Conservation (phyloP, 1,284 basidiomycete genomes). For the Malassezia sympodialis region DNA sequence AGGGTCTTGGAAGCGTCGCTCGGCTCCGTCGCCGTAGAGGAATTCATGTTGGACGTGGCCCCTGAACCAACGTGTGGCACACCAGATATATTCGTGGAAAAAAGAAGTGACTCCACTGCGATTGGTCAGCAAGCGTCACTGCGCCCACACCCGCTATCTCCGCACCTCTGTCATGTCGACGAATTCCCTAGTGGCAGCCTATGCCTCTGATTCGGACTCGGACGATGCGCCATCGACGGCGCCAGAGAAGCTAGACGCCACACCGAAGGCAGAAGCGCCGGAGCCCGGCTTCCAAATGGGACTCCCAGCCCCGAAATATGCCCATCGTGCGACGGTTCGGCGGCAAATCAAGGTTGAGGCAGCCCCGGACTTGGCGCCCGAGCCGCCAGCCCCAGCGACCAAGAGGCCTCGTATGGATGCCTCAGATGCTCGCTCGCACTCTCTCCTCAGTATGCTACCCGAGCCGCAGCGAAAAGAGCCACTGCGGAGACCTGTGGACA, state of each 20-base stretch:
- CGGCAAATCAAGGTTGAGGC: conserved; percentile 11
- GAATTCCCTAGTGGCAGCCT: conserved; percentile 16
- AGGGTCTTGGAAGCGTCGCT: conserved; percentile 11
- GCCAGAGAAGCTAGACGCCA: neutral
- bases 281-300: neutral
- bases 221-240: neutral
- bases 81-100: neutral
- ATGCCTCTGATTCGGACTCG: conserved; percentile 21
- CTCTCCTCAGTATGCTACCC: conserved; percentile 40
- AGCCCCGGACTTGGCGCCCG: neutral
- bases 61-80: neutral
- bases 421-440: conserved; percentile 4
- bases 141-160: neutral
- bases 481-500: conserved; percentile 20
- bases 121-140: neutral
- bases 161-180: conserved; percentile 4
- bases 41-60: neutral
- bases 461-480: conserved; percentile 28
- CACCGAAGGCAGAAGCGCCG: neutral
- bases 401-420: neutral
- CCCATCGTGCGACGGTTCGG: neutral
- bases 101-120: neutral
- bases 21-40: neutral
- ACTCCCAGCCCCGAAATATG: conserved; percentile 12
- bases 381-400: neutral